A percentile compares a stretch with the other conserved stretches of the same genome.
Conservation (phyloP, 805 yeast genomes). For the Ogataea pignaliae region DNA sequence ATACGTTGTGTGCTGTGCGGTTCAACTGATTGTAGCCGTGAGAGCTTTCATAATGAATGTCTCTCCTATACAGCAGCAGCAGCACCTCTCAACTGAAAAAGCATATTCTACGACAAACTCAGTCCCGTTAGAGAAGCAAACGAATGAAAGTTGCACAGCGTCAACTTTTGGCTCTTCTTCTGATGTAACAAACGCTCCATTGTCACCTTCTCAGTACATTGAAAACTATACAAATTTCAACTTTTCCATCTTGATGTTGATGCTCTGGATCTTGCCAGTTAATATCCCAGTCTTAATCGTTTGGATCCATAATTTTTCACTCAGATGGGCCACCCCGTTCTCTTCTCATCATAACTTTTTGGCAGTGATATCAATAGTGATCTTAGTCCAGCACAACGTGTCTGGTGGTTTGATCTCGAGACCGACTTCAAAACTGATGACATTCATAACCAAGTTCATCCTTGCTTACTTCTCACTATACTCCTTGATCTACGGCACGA, state of each 20-base stretch:
- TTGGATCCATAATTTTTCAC: slow-evolving; percentile 71
- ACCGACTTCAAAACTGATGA: slow-evolving; percentile 22
- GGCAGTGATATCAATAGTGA: slow-evolving; percentile 69
- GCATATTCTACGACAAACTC: background rate
- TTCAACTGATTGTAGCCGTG: slow-evolving; percentile 54
- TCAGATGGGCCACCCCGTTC: slow-evolving; percentile 80
- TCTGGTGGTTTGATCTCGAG: slow-evolving; percentile 45
- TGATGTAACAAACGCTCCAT: background rate
- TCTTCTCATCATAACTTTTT: slow-evolving; percentile 81
- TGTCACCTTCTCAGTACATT: slow-evolving; percentile 4
- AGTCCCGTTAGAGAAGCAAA: background rate
- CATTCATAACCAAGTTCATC: slow-evolving; percentile 32
- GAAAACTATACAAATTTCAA: slow-evolving; percentile 52
- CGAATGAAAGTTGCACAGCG: background rate
- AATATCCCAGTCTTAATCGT: slow-evolving; percentile 76
- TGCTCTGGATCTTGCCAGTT: slow-evolving; percentile 77
- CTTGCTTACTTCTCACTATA: slow-evolving; percentile 54
- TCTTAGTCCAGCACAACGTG: slow-evolving; percentile 51
- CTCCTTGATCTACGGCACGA: slow-evolving; percentile 66
- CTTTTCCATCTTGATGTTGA: slow-evolving; percentile 55
- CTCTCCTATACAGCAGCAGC: background rate
- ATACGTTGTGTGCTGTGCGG: slow-evolving; percentile 51
- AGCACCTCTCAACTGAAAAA: too few relatives aligned
- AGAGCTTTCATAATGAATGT: slow-evolving; percentile 20
- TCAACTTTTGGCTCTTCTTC: too few relatives aligned